These are phyloP conservation scores for Hippophae rhamnoides DNA, from an alignment of 306 rosid genomes.

Conservation along the genomic window DNA sequence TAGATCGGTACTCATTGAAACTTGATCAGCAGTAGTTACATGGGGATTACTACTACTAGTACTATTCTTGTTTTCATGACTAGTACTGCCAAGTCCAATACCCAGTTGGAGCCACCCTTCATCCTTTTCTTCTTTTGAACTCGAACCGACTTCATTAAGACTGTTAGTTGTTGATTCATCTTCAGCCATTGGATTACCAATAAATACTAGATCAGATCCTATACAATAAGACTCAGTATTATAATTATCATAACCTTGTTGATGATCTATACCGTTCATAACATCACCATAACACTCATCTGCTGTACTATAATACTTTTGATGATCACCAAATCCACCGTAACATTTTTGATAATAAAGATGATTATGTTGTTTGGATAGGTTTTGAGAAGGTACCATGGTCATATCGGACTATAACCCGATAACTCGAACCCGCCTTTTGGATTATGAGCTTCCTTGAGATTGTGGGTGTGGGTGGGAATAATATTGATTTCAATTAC, in stretches of 20 bases:
- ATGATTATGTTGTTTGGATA: slow-evolving; percentile 25
- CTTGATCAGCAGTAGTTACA: not conserved
- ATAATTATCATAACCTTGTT: not conserved
- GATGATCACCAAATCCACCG: slow-evolving; percentile 16
- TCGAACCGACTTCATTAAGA: slow-evolving; percentile 30
- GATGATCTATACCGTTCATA: slow-evolving; percentile 33
- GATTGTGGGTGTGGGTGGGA: not conserved
- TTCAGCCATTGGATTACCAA: slow-evolving; percentile 52
- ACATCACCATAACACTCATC: slow-evolving; percentile 11
- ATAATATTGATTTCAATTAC: not conserved
- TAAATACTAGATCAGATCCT: not conserved
- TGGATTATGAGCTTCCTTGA: too few relatives aligned
- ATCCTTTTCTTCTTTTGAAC: slow-evolving; percentile 13
- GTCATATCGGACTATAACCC: slow-evolving; percentile 37
- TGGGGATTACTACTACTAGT: too few relatives aligned
- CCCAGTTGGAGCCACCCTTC: slow-evolving; percentile 72
- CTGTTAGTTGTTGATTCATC: slow-evolving; percentile 48
- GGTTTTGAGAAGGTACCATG: slow-evolving; percentile 53
- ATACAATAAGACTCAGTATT: too few relatives aligned
- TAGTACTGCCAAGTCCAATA: slow-evolving; percentile 32
- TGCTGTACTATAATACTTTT: too few relatives aligned
- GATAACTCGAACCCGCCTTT: slow-evolving; percentile 3
- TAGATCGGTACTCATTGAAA: too few relatives aligned
- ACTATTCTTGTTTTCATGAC: slow-evolving; percentile 6
- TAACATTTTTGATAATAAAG: slow-evolving; percentile 5